phyloP scores from a whole-genome alignment of 73 alveolate genomes.

The Blepharisma japonicum region DNA sequence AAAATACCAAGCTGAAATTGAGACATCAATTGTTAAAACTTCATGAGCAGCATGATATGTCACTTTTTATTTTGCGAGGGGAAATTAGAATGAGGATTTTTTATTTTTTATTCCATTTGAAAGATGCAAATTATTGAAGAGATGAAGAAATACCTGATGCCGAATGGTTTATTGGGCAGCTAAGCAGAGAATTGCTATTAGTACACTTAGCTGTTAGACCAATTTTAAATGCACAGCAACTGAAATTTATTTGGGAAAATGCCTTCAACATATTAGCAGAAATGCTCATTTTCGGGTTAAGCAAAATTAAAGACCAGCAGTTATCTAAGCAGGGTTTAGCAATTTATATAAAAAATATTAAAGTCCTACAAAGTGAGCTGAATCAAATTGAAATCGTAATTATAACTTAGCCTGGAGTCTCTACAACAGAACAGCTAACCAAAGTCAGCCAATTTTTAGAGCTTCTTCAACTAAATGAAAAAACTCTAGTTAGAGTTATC shows the following conservation, averaged over 20 bases:
- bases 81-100: conserved; percentile 18
- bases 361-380: conserved; percentile 15
- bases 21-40: neutral
- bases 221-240: neutral
- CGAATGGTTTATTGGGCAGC: conserved; percentile 24
- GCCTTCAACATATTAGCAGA: conserved; percentile 1
- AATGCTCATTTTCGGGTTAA: neutral
- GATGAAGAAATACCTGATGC: conserved; percentile 27
- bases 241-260: conserved; percentile 15
- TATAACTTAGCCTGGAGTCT: conserved; percentile 13
- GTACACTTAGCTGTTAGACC: conserved; percentile 3
- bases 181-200: conserved; percentile 7
- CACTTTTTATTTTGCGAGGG: conserved; percentile 14
- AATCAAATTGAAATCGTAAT: conserved; percentile 19
- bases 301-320: conserved; percentile 3
- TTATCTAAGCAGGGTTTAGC: conserved; percentile 16
- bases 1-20: neutral
- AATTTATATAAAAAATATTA: conserved; percentile 6
- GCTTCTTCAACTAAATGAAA: conserved; percentile 3
- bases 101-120: neutral
- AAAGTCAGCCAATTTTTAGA: conserved; percentile 11
- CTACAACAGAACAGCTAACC: neutral
- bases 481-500: neutral
- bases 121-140: conserved; percentile 8
- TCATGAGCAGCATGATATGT: neutral